phyloP scores from a whole-genome alignment of 129 eudicot species.

The Scalesia atractyloides region DNA sequence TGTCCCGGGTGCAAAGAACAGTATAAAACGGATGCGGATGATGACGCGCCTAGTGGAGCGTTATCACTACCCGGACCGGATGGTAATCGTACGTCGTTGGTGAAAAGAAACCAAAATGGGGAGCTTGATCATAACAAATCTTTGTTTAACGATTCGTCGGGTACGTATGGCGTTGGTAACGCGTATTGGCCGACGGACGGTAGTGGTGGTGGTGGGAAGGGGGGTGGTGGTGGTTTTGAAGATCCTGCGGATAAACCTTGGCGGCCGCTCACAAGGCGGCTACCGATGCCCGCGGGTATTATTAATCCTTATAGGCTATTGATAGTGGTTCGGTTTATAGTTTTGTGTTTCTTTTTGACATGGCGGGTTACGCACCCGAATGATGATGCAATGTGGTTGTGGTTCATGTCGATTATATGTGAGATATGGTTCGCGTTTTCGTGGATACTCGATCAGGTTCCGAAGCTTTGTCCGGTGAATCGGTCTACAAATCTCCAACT shows the following conservation, averaged over 20 bases:
- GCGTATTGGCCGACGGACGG: slow-evolving; percentile 85
- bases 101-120: slow-evolving; percentile 66
- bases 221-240: slow-evolving; percentile 31
- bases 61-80: slow-evolving; percentile 60
- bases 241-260: slow-evolving; percentile 73
- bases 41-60: slow-evolving; percentile 42
- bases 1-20: slow-evolving; percentile 95
- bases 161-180: slow-evolving; percentile 85
- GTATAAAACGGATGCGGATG: slow-evolving; percentile 57
- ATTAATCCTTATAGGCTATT: slow-evolving; percentile 87
- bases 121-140: slow-evolving; percentile 87
- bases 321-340: slow-evolving; percentile 53
- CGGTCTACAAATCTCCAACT: slow-evolving; percentile 59
- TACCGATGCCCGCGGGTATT: slow-evolving; percentile 52
- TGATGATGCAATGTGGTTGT: slow-evolving; percentile 80
- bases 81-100: slow-evolving; percentile 47
- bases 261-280: slow-evolving; percentile 75
- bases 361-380: slow-evolving; percentile 87
- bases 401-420: slow-evolving; percentile 77
- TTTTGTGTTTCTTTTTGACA: slow-evolving; percentile 57
- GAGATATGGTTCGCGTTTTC: slow-evolving; percentile 94
- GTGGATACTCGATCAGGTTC: slow-evolving; percentile 88
- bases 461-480: slow-evolving; percentile 67
- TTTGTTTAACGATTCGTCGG: slow-evolving; percentile 76
- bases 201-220: slow-evolving; percentile 40